These are phyloP conservation scores for Candida tropicalis DNA, from an alignment of 1,139 yeast genomes.

Conservation along the genomic window DNA sequence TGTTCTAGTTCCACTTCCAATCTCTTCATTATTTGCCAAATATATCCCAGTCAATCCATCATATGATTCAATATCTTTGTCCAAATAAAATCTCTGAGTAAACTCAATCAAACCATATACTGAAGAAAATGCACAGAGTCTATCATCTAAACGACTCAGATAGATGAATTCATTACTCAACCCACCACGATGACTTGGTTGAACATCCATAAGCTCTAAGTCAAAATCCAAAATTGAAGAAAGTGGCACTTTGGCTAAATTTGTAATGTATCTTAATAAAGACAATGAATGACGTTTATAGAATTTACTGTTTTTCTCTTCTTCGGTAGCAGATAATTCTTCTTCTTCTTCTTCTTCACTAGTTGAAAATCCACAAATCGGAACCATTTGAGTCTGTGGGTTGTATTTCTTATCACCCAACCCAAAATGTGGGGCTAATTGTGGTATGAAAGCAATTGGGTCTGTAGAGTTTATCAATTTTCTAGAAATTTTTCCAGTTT, in stretches of 20 bases:
- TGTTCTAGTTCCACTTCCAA: slow-evolving; percentile 60
- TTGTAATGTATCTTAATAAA: slow-evolving; percentile 58
- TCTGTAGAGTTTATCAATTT: slow-evolving; percentile 59
- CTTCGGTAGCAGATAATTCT: slow-evolving; percentile 49
- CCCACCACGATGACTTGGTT: slow-evolving; percentile 63
- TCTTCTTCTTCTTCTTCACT: slow-evolving; percentile 15
- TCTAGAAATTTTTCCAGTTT: slow-evolving; percentile 36
- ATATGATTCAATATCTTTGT: slow-evolving; percentile 24
- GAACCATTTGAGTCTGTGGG: slow-evolving; percentile 63
- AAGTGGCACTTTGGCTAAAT: slow-evolving; percentile 49
- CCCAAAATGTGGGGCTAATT: slow-evolving; percentile 70
- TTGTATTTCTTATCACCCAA: slow-evolving; percentile 55
- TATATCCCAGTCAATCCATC: slow-evolving; percentile 53
- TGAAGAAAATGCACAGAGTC: slow-evolving; percentile 66
- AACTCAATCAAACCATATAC: slow-evolving; percentile 51
- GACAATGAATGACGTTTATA: slow-evolving; percentile 60
- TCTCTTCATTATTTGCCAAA: slow-evolving; percentile 63
- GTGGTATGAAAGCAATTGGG: slow-evolving; percentile 67
- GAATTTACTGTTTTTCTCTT: slow-evolving; percentile 64
- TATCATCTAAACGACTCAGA: slow-evolving; percentile 69
- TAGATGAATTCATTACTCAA: slow-evolving; percentile 59
- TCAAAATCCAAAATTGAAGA: slow-evolving; percentile 59
- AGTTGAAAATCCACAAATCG: slow-evolving; percentile 53
- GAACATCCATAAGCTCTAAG: slow-evolving; percentile 65
- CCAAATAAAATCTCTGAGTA: slow-evolving; percentile 19